Conservation (phyloP, 495 filamentous ascomycete species). For the Penicillium malachiteum region DNA sequence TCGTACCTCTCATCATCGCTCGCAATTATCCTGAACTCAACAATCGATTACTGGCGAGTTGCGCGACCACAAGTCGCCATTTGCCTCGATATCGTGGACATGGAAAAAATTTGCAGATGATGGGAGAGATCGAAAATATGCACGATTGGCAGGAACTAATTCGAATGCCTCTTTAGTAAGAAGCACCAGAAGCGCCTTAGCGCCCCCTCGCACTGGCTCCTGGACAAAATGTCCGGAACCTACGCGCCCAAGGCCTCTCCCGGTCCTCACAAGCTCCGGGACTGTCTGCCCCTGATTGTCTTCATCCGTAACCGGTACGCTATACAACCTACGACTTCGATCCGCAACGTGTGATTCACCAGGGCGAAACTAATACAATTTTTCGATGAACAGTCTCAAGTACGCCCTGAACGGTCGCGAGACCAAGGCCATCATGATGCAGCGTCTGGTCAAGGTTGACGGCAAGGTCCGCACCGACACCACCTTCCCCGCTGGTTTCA, state of each 20-base stretch:
- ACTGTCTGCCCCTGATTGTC: slow-evolving; percentile 98
- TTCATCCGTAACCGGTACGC: slow-evolving; percentile 88
- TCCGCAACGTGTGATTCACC: too few species aligned
- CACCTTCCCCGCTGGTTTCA: slow-evolving; percentile 97
- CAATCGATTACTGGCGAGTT: not conserved
- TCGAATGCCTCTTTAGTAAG: slow-evolving; percentile 61
- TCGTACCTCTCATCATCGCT: not conserved
- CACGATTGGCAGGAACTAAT: slow-evolving; percentile 31
- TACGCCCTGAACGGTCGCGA: slow-evolving; percentile 99
- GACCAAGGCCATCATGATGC: slow-evolving; percentile 97
- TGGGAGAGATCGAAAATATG: not conserved
- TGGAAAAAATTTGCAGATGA: not conserved
- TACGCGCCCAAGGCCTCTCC: slow-evolving; percentile 95
- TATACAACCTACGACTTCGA: slow-evolving; percentile 1
- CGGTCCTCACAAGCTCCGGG: slow-evolving; percentile 98
- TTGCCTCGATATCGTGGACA: not conserved
- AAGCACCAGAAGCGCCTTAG: slow-evolving; percentile 99
- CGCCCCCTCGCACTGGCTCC: slow-evolving; percentile 98
- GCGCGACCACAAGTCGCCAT: not conserved
- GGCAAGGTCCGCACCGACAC: slow-evolving; percentile 98
- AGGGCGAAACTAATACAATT: slow-evolving; percentile 12
- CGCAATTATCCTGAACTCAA: slow-evolving; percentile 4
- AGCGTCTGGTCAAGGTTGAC: slow-evolving; percentile 99
- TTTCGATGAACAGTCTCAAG: slow-evolving; percentile 67
- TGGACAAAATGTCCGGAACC: slow-evolving; percentile 97